Evolutionary conservation across 345 rosid genomes (phyloP).

Genomic region (Theobroma cacao): DNA sequence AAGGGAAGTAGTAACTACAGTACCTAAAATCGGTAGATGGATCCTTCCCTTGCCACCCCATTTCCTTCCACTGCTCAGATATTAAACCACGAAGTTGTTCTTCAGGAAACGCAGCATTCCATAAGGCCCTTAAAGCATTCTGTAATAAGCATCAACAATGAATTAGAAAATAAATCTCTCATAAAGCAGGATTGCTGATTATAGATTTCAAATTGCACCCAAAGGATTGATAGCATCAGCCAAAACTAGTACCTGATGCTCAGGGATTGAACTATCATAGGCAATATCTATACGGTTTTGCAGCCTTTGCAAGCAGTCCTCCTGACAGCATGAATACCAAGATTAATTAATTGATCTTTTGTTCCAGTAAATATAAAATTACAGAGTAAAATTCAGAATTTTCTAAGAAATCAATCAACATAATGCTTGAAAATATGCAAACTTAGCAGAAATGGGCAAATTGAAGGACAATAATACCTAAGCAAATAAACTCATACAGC

Average conservation of each 20-base stretch:
- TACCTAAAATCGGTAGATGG: slow-evolving; percentile 99
- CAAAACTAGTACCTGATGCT: slow-evolving; percentile 61
- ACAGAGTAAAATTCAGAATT: background rate
- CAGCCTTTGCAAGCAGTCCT: slow-evolving; percentile 81
- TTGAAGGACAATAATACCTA: background rate
- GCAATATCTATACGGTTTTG: slow-evolving; percentile 86
- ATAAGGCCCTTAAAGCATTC: slow-evolving; percentile 85
- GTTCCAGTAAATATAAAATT: background rate
- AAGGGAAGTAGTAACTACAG: background rate
- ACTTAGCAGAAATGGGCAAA: background rate
- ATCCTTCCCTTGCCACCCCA: slow-evolving; percentile 99
- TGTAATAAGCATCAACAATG: slow-evolving; percentile 32
- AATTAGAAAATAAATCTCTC: slow-evolving; percentile 5
- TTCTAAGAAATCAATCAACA: background rate
- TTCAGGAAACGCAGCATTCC: slow-evolving; percentile 90
- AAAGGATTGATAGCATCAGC: background rate
- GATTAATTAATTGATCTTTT: background rate
- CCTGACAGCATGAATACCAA: slow-evolving; percentile 44
- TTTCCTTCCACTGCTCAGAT: slow-evolving; percentile 99
- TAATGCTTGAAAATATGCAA: background rate
- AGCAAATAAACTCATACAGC: background rate
- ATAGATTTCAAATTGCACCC: background rate
- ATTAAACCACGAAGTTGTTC: slow-evolving; percentile 82
- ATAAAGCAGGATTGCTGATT: background rate
- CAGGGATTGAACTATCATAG: slow-evolving; percentile 80